Conservation (phyloP, 2,329 filamentous ascomycete genomes). For the Colletotrichum musicola region DNA sequence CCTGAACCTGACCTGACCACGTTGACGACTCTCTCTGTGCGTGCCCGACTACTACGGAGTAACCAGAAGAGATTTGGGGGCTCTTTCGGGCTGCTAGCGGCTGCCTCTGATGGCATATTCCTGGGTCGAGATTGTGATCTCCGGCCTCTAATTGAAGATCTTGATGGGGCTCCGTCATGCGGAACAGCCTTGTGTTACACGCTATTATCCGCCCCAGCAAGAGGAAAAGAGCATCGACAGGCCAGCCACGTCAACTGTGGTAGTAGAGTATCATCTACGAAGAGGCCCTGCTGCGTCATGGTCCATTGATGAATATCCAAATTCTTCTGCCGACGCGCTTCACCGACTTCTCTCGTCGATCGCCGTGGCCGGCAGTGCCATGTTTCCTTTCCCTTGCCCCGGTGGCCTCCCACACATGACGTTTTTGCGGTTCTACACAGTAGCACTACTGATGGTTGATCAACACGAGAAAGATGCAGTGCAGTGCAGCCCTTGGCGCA, state of each 20-base stretch:
- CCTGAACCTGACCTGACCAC: constrained; percentile 29
- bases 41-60: constrained; percentile 23
- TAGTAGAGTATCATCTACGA: constrained; percentile 2
- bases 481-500: not conserved
- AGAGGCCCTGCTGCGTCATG: constrained; percentile 7
- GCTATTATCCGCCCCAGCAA: not conserved
- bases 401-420: not conserved
- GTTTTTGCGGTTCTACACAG: not conserved
- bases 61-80: not conserved
- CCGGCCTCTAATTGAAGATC: constrained; percentile 37
- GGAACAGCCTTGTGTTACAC: constrained; percentile 28
- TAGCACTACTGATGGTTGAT: not conserved
- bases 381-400: constrained; percentile 12
- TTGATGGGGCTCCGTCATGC: constrained; percentile 33
- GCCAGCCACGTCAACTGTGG: not conserved
- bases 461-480: not conserved
- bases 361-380: not conserved
- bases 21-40: constrained; percentile 18
- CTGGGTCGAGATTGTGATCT: constrained; percentile 37
- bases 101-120: constrained; percentile 34
- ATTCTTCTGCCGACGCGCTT: constrained; percentile 14
- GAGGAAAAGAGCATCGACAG: constrained; percentile 15
- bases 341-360: constrained; percentile 17
- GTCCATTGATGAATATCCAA: constrained; percentile 28
- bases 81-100: constrained; percentile 29